These are phyloP conservation scores for Symbiodinium natans DNA, from an alignment of 73 alveolate species.

Conservation along the genomic window DNA sequence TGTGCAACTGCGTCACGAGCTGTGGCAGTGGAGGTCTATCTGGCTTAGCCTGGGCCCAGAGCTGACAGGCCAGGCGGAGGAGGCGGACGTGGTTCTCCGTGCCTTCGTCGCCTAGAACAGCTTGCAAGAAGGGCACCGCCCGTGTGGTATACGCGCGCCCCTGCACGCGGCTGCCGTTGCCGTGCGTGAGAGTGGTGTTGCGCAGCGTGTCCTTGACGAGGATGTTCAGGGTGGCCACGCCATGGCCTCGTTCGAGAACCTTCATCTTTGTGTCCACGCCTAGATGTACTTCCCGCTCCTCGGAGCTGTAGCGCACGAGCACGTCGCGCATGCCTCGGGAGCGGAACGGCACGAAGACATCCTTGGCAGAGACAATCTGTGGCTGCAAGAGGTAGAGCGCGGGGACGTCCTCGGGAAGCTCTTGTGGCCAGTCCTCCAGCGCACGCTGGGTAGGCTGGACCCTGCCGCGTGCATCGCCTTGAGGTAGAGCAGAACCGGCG, in stretches of 20 bases:
- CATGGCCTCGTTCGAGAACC: background rate
- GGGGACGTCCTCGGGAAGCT: background rate
- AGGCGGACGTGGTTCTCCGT: background rate
- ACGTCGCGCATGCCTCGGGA: background rate
- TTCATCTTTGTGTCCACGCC: conserved; percentile 1
- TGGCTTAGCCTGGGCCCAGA: background rate
- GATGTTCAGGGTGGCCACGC: background rate
- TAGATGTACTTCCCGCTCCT: background rate
- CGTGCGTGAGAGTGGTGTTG: background rate
- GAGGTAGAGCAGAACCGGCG: background rate
- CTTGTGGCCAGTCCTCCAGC: background rate
- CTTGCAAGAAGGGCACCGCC: background rate
- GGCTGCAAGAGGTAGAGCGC: background rate
- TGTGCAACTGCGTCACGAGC: background rate
- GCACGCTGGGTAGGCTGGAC: background rate
- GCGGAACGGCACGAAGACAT: background rate
- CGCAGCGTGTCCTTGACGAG: background rate
- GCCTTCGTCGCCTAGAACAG: background rate
- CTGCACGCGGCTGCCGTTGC: background rate
- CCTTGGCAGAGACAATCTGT: background rate
- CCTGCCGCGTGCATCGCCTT: background rate
- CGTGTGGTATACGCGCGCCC: background rate
- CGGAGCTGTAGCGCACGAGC: background rate
- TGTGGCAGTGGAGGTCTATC: background rate
- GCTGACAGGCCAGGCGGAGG: background rate